Evolutionary conservation across 768 basidiomycete species (phyloP).

Genomic region (Termitomyces titanicus): DNA sequence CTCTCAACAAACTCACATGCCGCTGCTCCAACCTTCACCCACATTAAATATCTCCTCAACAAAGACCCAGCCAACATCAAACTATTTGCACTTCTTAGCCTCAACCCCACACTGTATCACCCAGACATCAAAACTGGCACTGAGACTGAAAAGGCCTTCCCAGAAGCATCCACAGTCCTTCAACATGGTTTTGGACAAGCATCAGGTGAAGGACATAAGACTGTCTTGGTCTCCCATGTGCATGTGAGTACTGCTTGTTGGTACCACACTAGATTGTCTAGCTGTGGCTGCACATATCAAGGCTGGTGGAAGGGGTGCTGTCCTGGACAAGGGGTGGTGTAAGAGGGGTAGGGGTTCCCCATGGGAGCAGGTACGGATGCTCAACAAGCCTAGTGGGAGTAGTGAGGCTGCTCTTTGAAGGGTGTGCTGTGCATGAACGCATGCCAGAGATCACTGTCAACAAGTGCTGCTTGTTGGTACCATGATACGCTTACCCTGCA

Average conservation of each 20-base stretch:
- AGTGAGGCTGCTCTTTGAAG: not conserved
- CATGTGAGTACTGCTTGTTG: not conserved
- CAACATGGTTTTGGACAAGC: not conserved
- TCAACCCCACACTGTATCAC: not conserved
- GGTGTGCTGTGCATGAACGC: conserved; percentile 5
- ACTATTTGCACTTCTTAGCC: not conserved
- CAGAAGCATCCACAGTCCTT: not conserved
- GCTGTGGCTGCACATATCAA: not conserved
- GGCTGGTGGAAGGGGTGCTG: not conserved
- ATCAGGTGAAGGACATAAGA: not conserved
- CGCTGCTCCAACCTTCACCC: not conserved
- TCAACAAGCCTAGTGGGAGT: not conserved
- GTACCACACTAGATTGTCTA: not conserved
- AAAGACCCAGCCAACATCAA: not conserved
- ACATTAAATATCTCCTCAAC: not conserved
- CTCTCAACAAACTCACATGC: not conserved
- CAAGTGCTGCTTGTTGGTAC: too few relatives aligned
- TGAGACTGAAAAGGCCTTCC: not conserved
- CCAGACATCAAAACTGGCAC: not conserved
- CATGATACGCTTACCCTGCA: conserved; percentile 99
- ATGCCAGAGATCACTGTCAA: not conserved
- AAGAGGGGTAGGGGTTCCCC: too few relatives aligned
- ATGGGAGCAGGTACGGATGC: not conserved
- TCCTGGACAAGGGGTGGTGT: not conserved
- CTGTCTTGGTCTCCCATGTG: not conserved